Conservation (phyloP, 176 grass and related monocot species). For the Saccharum officinarum region DNA sequence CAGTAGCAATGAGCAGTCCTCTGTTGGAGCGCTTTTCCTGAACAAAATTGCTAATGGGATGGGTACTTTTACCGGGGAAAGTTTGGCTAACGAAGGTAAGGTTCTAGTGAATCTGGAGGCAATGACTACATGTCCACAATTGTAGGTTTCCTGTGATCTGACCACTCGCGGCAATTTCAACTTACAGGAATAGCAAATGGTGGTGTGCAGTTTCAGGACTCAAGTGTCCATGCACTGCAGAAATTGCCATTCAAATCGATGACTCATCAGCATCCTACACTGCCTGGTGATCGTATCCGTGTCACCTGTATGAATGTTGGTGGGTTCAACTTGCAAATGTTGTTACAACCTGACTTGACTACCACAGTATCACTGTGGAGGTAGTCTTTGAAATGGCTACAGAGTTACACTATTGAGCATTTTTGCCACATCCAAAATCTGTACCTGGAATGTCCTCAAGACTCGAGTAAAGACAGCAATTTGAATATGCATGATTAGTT, state of each 20-base stretch:
- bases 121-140: neutral
- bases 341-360: slow-evolving; percentile 32
- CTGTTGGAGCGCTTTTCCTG: slow-evolving; percentile 19
- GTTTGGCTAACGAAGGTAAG: slow-evolving; percentile 34
- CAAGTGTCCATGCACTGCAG: slow-evolving; percentile 32
- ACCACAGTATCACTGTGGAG: slow-evolving; percentile 10
- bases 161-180: neutral
- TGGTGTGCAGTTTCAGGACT: slow-evolving; percentile 31
- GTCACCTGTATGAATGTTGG: slow-evolving; percentile 69
- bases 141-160: neutral
- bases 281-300: slow-evolving; percentile 36
- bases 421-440: slow-evolving; percentile 1
- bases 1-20: slow-evolving; percentile 39
- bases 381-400: slow-evolving; percentile 31
- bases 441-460: neutral
- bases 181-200: slow-evolving; percentile 28
- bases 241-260: slow-evolving; percentile 34
- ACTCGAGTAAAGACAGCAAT: neutral
- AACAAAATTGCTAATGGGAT: slow-evolving; percentile 18
- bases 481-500: slow-evolving; percentile 11
- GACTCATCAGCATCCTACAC: slow-evolving; percentile 25
- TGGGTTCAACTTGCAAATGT: slow-evolving; percentile 51
- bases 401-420: slow-evolving; percentile 35
- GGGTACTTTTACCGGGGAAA: slow-evolving; percentile 19
- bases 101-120: slow-evolving; percentile 1